A percentile compares a stretch with the other conserved stretches of the same genome.
Conservation (phyloP, 75 land plant genomes). For the Picea glauca region DNA sequence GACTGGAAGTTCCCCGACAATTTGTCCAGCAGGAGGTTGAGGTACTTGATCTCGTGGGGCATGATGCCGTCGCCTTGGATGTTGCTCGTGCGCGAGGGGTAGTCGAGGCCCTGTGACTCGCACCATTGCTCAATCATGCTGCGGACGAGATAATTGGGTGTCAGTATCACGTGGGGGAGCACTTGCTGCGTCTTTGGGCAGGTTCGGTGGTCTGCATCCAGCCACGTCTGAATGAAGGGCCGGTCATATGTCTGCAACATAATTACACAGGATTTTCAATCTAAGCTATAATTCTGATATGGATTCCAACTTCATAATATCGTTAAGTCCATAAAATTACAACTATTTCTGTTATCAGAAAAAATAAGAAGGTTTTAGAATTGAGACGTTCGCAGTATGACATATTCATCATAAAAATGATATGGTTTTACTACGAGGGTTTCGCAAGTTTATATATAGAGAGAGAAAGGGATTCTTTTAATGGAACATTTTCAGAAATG, state of each 20-base stretch:
- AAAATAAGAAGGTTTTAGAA: too few relatives aligned
- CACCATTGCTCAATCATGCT: conserved; percentile 83
- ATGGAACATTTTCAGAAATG: too few relatives aligned
- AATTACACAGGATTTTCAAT: neutral
- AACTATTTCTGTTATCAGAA: too few relatives aligned
- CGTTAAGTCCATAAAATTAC: too few relatives aligned
- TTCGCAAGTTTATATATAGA: too few relatives aligned
- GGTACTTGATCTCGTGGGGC: conserved; percentile 36
- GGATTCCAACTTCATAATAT: too few relatives aligned
- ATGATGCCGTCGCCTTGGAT: conserved; percentile 14
- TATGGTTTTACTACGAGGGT: too few relatives aligned
- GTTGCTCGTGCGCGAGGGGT: conserved; percentile 15
- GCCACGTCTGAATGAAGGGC: conserved; percentile 66
- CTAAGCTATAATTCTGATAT: too few relatives aligned
- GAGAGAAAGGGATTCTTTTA: too few relatives aligned
- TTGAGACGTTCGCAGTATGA: too few relatives aligned
- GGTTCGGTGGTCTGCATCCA: conserved; percentile 61
- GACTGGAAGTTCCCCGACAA: conserved; percentile 29
- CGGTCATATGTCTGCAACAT: conserved; percentile 85
- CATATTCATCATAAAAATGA: too few relatives aligned
- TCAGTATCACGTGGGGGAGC: conserved; percentile 54
- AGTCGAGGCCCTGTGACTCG: conserved; percentile 41
- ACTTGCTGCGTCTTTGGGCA: conserved; percentile 81
- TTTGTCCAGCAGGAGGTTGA: conserved; percentile 53
- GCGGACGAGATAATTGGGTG: conserved; percentile 64